phyloP scores from a whole-genome alignment of 305 asterid genomes.

The Galium porrigens region DNA sequence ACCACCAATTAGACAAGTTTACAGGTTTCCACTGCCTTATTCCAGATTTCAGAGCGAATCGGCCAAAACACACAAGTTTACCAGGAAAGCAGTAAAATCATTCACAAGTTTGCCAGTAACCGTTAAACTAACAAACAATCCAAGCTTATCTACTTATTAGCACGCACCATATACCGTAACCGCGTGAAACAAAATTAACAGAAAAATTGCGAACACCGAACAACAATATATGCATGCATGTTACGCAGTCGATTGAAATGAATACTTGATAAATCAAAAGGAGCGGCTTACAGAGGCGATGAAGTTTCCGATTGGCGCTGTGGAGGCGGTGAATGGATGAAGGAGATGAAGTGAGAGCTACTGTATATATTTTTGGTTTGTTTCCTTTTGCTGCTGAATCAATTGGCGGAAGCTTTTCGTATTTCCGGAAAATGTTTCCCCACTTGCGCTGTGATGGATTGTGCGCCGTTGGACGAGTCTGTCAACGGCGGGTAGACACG shows the following conservation, averaged over 20 bases:
- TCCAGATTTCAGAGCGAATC: not conserved
- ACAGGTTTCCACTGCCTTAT: not conserved
- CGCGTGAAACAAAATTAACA: not conserved
- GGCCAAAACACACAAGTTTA: not conserved
- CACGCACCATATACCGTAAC: not conserved
- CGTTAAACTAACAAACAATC: not conserved
- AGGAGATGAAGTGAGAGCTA: not conserved
- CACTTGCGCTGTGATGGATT: conserved; percentile 10
- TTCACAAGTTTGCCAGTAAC: not conserved
- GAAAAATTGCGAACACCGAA: conserved; percentile 1
- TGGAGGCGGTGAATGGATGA: conserved; percentile 17
- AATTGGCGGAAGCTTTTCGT: not conserved
- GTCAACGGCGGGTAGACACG: conserved; percentile 6
- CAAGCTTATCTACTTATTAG: not conserved
- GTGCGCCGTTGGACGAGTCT: conserved; percentile 21
- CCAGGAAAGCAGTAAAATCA: not conserved
- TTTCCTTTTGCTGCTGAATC: not conserved
- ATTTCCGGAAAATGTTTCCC: conserved; percentile 11
- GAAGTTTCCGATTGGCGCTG: conserved; percentile 15
- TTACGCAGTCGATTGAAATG: not conserved
- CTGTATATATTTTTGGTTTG: not conserved
- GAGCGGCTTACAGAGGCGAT: conserved; percentile 17
- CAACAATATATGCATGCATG: conserved; percentile 11
- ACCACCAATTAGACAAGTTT: not conserved
- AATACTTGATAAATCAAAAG: not conserved